Evolutionary conservation across 106 monocot species (phyloP).

Genomic region (Dendrobium nobile): DNA sequence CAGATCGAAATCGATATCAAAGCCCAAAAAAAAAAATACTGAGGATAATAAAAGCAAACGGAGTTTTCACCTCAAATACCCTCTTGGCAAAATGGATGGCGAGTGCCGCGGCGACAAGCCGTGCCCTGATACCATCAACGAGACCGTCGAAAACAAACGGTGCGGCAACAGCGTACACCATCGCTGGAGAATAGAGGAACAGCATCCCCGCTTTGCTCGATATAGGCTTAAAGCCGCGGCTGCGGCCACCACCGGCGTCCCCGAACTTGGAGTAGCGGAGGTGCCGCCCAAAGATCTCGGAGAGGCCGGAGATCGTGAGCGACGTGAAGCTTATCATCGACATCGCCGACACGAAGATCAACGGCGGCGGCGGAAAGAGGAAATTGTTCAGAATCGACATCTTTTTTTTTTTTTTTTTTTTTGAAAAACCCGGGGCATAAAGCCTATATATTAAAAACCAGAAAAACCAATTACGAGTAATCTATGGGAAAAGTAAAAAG

Average conservation of each 20-base stretch:
- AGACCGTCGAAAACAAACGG: conserved; percentile 18
- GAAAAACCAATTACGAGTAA: no score
- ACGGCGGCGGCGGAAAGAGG: conserved; percentile 31
- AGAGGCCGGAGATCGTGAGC: conserved; percentile 8
- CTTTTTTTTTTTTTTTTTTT: neutral
- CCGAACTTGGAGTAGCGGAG: conserved; percentile 40
- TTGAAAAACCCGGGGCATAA: no score
- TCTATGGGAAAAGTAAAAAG: no score
- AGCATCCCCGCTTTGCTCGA: conserved; percentile 33
- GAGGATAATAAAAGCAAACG: neutral
- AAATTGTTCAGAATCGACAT: neutral
- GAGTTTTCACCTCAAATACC: conserved; percentile 32
- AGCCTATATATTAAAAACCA: no score
- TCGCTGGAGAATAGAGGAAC: conserved; percentile 20
- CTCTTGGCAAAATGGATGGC: conserved; percentile 38
- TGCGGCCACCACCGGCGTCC: neutral
- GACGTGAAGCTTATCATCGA: conserved; percentile 10
- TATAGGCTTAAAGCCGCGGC: neutral
- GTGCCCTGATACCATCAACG: neutral
- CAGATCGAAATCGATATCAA: neutral
- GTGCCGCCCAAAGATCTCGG: conserved; percentile 22
- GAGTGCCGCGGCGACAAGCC: conserved; percentile 14
- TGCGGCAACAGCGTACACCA: conserved; percentile 1
- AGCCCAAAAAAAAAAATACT: neutral
- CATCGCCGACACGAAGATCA: conserved; percentile 22